Conservation (phyloP, 768 basidiomycete genomes). For the Boletus reticuloceps region DNA sequence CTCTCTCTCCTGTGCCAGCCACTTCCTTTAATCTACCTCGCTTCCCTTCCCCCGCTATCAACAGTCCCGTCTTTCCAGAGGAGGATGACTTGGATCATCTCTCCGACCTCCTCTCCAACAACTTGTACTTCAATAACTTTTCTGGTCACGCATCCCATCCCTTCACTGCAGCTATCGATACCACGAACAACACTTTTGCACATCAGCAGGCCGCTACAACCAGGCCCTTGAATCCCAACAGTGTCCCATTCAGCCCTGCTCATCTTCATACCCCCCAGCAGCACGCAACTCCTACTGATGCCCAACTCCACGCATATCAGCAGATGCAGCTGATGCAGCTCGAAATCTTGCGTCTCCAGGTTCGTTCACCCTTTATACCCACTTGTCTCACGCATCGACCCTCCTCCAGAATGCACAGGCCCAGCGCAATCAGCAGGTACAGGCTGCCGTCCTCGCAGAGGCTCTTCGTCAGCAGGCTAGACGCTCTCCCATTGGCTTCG, state of each 20-base stretch:
- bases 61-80: slow-evolving; percentile 44
- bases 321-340: slow-evolving; percentile 81
- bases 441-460: slow-evolving; percentile 66
- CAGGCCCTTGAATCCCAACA: slow-evolving; percentile 54
- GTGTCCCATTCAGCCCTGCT: slow-evolving; percentile 43
- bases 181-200: slow-evolving; percentile 60
- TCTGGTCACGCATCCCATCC: slow-evolving; percentile 36
- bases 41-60: slow-evolving; percentile 42
- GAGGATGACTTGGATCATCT: slow-evolving; percentile 62
- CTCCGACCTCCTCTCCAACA: slow-evolving; percentile 52
- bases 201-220: slow-evolving; percentile 58
- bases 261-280: slow-evolving; percentile 39
- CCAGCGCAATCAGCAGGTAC: slow-evolving; percentile 59
- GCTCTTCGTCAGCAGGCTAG: slow-evolving; percentile 51
- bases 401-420: slow-evolving; percentile 56
- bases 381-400: slow-evolving; percentile 8
- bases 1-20: slow-evolving; percentile 66
- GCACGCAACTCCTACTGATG: slow-evolving; percentile 38
- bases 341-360: slow-evolving; percentile 81
- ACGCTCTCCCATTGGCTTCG: slow-evolving; percentile 24
- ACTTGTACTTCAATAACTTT: slow-evolving; percentile 45
- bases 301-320: slow-evolving; percentile 64
- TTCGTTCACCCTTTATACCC: slow-evolving; percentile 26
- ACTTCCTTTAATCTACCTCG: slow-evolving; percentile 64
- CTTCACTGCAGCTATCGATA: slow-evolving; percentile 72